phyloP scores from a whole-genome alignment of 192 early-diverging fungal genomes.

The Tieghemiomyces parasiticus region DNA sequence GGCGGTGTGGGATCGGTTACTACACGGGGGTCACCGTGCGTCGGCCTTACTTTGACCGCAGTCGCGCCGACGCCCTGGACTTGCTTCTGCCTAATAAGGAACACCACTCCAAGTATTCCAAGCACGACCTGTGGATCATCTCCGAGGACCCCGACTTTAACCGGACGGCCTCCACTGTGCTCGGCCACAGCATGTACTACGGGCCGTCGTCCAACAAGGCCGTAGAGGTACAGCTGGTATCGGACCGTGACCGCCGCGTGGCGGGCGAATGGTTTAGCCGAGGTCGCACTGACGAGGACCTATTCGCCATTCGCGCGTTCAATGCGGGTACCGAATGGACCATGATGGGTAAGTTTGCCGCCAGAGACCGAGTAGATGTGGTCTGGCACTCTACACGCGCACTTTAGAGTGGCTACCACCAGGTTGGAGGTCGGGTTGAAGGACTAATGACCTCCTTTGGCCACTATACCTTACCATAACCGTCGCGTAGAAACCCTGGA shows the following conservation, averaged over 20 bases:
- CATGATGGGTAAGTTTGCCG: slow-evolving; percentile 17
- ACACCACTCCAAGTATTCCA: slow-evolving; percentile 21
- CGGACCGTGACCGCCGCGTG: slow-evolving; percentile 21
- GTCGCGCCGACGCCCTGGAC: slow-evolving; percentile 19
- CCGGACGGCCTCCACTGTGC: slow-evolving; percentile 17
- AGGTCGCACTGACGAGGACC: not conserved
- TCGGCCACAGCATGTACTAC: slow-evolving; percentile 25
- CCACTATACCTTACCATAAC: not conserved
- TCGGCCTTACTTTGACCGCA: slow-evolving; percentile 12
- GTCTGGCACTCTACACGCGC: slow-evolving; percentile 5
- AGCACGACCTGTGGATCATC: slow-evolving; percentile 29
- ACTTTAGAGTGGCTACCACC: slow-evolving; percentile 17
- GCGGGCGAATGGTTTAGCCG: slow-evolving; percentile 18
- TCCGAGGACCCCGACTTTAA: slow-evolving; percentile 19
- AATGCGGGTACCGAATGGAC: slow-evolving; percentile 19
- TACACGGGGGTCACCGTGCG: slow-evolving; percentile 14
- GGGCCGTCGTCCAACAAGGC: slow-evolving; percentile 28
- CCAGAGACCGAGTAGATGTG: not conserved
- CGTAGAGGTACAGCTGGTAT: slow-evolving; percentile 23
- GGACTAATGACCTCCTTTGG: not conserved
- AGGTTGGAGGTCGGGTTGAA: slow-evolving; percentile 15
- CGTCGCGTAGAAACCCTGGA: not conserved
- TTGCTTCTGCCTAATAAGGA: slow-evolving; percentile 25
- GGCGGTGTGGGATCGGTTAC: slow-evolving; percentile 23
- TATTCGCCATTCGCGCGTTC: not conserved